Evolutionary conservation across 306 rosid genomes (phyloP), one percentile per base, ranked within the genome.

Genomic region (Abrus pulchellus): DNA sequence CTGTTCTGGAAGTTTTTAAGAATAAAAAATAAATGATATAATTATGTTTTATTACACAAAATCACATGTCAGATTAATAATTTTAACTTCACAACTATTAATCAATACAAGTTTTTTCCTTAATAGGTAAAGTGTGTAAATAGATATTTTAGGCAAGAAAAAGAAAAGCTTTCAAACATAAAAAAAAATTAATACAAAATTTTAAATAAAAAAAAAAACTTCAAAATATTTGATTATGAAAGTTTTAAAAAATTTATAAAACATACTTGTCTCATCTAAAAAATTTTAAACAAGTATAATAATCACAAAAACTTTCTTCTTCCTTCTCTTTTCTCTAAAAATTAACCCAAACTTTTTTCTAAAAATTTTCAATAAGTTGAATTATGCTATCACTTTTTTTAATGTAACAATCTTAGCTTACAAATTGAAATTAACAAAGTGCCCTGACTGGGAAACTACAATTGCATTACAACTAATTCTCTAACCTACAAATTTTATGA

Each of bases 401-500:
- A 7, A 61, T 28, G 63, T 11, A 49, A 32, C 45, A 70, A 71
- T 48, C 54, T 56, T 50, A 33, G 27, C 40, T 57, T 50, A 52
- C 10, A 52, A 62, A 4, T 27, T 28, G 4, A 49, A 69, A 30
- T 60, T 47, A 68, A 41, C 72, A 60, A n/a, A 28, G 43, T 14
- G 44, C 34, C 61, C 1, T 30, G 8, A 53, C 40, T 56, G 64
- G 59, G 61, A 11, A 44, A 48, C 67, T 79, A 57, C 54, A 66
- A 45, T 49, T 73, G 36, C 1, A 49, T 36, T 38, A 10, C 14
- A 74, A 67, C 74, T 50, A 33, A 67, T 74, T 44, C 38, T 43
- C 66, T 2, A 49, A 49, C 68, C 62, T 55, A 48, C 48, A 73
- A 72, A 5, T 72, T 64, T 28, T 47, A 29, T 38, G 67, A 6